These are phyloP conservation scores for Cadophora gregata DNA, from an alignment of 2,329 filamentous ascomycete species.

Conservation along the genomic window DNA sequence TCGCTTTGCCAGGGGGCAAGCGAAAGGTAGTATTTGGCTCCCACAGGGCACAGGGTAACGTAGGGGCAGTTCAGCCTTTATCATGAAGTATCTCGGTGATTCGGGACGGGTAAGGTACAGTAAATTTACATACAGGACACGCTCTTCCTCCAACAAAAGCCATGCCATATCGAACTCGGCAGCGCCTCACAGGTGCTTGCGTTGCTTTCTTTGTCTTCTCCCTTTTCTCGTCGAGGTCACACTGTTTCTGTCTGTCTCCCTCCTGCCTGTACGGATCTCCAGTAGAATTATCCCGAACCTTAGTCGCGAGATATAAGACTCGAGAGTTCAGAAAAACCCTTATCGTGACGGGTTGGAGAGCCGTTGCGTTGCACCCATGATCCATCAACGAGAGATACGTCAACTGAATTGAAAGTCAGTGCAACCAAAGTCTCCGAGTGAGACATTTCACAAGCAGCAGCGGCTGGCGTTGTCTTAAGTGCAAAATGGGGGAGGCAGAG, in stretches of 20 bases:
- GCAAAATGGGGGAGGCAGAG: constrained; percentile 9
- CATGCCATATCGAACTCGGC: neutral
- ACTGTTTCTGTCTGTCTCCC: neutral
- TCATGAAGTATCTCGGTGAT: neutral
- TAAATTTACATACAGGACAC: no score
- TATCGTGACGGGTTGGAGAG: neutral
- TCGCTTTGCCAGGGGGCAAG: neutral
- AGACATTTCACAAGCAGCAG: constrained; percentile 4
- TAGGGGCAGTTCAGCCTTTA: constrained; percentile 5
- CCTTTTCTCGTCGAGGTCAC: constrained; percentile 1
- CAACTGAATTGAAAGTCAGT: constrained; percentile 6
- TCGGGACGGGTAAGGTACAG: neutral
- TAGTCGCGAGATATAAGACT: neutral
- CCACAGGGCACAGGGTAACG: no score
- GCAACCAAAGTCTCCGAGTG: constrained; percentile 4
- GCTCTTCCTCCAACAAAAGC: constrained; percentile 1
- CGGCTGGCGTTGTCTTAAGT: constrained; percentile 14
- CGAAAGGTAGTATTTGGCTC: neutral
- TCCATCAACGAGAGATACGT: constrained; percentile 3
- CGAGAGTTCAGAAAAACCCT: neutral
- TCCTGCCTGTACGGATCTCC: neutral
- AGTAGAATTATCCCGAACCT: neutral
- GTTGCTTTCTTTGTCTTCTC: neutral
- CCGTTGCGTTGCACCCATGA: neutral
- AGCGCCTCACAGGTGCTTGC: constrained; percentile 20